phyloP scores from a whole-genome alignment of 352 stramenopile species.

The Phytophthora citricola region DNA sequence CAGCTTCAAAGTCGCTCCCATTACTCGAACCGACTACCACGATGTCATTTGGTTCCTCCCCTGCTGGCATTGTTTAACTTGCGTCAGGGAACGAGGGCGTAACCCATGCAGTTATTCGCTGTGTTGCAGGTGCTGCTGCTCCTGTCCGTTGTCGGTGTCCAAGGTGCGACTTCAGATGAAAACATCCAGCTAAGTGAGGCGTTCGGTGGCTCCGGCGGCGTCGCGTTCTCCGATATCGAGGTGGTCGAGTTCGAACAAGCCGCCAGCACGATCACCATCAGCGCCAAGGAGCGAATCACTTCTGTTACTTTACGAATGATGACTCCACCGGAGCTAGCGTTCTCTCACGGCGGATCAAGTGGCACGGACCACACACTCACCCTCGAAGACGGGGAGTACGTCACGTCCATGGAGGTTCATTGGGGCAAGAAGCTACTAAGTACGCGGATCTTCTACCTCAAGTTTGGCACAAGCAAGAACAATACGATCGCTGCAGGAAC shows the following conservation, averaged over 20 bases:
- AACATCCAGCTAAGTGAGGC: constrained; percentile 36
- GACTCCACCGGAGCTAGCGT: constrained; percentile 16
- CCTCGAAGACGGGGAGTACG: constrained; percentile 30
- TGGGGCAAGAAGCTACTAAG: constrained; percentile 20
- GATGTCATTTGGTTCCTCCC: constrained; percentile 2
- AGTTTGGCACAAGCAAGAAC: constrained; percentile 30
- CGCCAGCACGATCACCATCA: constrained; percentile 29
- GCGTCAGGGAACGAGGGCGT: neutral
- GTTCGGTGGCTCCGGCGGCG: constrained; percentile 31
- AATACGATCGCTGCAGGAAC: constrained; percentile 26
- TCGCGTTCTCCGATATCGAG: constrained; percentile 40
- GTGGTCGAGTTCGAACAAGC: constrained; percentile 28
- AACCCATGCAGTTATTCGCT: constrained; percentile 8
- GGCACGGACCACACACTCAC: constrained; percentile 29
- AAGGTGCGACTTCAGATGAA: constrained; percentile 29
- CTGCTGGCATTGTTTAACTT: constrained; percentile 15
- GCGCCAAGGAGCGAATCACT: constrained; percentile 20
- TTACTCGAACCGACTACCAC: constrained; percentile 17
- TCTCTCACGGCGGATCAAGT: constrained; percentile 32
- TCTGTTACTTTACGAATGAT: constrained; percentile 22
- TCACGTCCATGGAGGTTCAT: constrained; percentile 38
- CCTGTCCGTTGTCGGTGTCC: constrained; percentile 10
- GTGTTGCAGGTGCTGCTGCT: constrained; percentile 25
- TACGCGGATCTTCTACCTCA: constrained; percentile 34
- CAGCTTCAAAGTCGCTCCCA: constrained; percentile 15